phyloP scores from a whole-genome alignment of 208 protist species.

The Trichomonas vaginalis region DNA sequence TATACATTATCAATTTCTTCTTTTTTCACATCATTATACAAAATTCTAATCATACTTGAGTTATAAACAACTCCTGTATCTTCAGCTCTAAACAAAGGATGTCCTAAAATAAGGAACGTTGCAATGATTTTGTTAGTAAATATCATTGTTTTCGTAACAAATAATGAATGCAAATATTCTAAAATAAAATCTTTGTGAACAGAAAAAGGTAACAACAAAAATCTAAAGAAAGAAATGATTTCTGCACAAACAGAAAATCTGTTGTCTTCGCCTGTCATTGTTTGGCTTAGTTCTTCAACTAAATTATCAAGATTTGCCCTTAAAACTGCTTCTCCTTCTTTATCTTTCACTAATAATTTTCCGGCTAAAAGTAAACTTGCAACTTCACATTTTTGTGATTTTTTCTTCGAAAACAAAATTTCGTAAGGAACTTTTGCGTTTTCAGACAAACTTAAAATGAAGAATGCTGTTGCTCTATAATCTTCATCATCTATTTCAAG shows the following conservation, averaged over 20 bases:
- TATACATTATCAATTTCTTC: not conserved
- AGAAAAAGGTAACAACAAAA: not conserved
- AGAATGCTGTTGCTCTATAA: not conserved
- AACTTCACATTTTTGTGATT: not conserved
- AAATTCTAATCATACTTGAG: not conserved
- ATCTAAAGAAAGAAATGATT: not conserved
- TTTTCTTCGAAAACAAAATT: not conserved
- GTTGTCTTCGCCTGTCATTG: not conserved
- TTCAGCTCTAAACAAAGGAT: not conserved
- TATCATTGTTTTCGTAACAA: not conserved
- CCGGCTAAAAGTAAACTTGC: not conserved
- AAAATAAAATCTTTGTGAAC: not conserved
- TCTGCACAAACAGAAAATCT: not conserved
- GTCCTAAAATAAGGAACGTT: not conserved
- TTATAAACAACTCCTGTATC: not conserved
- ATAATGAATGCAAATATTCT: not conserved
- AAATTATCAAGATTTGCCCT: not conserved
- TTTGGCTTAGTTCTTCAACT: not conserved
- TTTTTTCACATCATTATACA: not conserved
- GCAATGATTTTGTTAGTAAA: not conserved
- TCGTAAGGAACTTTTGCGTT: not conserved
- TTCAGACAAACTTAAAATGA: not conserved
- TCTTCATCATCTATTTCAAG: not conserved
- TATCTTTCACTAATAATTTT: not conserved
- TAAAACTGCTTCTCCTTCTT: not conserved